Percentiles rank a stretch among this genome's conserved stretches.
phyloP scores from a whole-genome alignment of 495 filamentous ascomycete genomes.

The Lepidopterella palustris region DNA sequence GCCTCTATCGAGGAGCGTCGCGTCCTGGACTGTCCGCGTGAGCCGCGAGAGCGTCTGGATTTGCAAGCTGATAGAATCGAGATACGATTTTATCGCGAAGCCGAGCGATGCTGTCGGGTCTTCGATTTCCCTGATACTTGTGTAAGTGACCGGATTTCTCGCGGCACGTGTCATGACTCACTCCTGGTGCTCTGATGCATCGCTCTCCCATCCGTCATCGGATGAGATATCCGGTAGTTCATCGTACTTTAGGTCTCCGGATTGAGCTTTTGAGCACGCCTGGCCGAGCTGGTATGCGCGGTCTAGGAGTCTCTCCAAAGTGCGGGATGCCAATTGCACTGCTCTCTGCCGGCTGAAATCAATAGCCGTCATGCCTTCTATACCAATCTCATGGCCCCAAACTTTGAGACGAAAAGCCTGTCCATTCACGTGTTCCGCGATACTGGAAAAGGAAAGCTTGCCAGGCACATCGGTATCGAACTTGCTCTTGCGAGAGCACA shows the following conservation, averaged over 20 bases:
- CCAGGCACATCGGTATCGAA: slow-evolving; percentile 2
- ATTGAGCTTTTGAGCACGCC: slow-evolving; percentile 2
- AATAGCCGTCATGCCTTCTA: slow-evolving; percentile 7
- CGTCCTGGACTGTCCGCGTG: slow-evolving; percentile 12
- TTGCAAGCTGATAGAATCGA: slow-evolving; percentile 12
- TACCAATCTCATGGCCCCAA: slow-evolving; percentile 5
- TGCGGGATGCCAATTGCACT: slow-evolving; percentile 9
- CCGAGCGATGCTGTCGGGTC: slow-evolving; percentile 5
- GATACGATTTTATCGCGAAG: slow-evolving; percentile 10
- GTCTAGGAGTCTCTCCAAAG: slow-evolving; percentile 1
- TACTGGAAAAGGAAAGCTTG: slow-evolving; percentile 12
- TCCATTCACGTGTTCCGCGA: slow-evolving; percentile 7
- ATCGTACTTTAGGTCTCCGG: slow-evolving; percentile 14
- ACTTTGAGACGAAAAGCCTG: slow-evolving; percentile 10
- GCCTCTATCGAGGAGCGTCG: not conserved
- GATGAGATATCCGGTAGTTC: not conserved
- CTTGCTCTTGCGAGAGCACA: slow-evolving; percentile 3
- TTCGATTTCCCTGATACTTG: not conserved
- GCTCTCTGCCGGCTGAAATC: slow-evolving; percentile 2
- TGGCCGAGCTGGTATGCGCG: not conserved
- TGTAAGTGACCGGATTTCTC: no score
- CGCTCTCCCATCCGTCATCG: slow-evolving; percentile 2
- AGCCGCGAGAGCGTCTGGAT: slow-evolving; percentile 14
- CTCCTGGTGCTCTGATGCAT: slow-evolving; percentile 2
- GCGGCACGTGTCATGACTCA: not conserved